Evolutionary conservation across 352 stramenopile species (phyloP), one percentile per base, ranked within the genome.

Genomic region (Discostella stelligera): DNA sequence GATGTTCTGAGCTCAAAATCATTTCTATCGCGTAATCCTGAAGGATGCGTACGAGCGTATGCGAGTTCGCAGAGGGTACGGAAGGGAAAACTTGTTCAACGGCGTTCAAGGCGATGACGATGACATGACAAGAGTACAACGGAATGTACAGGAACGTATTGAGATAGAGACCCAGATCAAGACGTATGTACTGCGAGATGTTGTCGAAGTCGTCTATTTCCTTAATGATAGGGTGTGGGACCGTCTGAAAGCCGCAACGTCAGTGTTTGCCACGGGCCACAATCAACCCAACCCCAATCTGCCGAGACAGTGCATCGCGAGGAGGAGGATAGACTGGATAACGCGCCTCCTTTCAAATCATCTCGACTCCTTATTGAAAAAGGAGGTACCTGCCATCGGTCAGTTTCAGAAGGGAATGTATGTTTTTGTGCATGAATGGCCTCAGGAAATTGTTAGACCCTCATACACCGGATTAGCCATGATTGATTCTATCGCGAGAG

Each of bases 61-160:
- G 25, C 63, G 78, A 55, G 81, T 83, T 64, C 23, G 87, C 25
- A 72, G 87, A 65, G 84, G 87, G 21, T 92, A 92, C 61, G 84
- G 82, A 46, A 73, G 74, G 58, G 75, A 52, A 20, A 90, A 89
- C 76, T 49, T 88, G 18, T 27, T 54, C 7, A 18, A 66, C 25
- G 59, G 54, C 11, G 16, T 66, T 10, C 68, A 77, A 49, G 66
- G 68, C 11, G 85, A 91, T 66, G 41, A 74, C 27, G 67, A 89
- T 62, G 72, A 71, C 16, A 23, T 65, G 1, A 66, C 70, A 21
- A 65, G 63, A 52, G 39, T 90, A 8, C 41, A 63, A 60, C 56
- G 81, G 46, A 85, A 88, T 67, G 68, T 89, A 30, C 46, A 74
- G 14, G 70, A 89, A 27, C 60, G 83, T 32, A 50, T 77, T 39